Base-by-base conservation (phyloP, 192 early-diverging fungal genomes). In the Chytriomyces sp. region DNA sequence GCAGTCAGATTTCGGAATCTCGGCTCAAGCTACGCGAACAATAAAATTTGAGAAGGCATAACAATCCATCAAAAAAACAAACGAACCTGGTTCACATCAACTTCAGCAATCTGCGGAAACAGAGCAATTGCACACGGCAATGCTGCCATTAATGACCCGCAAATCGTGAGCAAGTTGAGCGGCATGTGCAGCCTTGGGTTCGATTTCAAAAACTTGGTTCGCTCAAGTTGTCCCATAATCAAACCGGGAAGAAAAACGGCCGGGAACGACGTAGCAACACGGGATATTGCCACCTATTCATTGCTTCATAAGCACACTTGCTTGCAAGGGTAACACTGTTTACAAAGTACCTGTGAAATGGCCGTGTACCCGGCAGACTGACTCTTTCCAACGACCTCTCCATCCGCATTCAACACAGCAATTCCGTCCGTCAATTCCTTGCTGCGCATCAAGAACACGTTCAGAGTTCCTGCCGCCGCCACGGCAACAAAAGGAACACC, bases 381-480 rank as follows among this genome's bases (percentile, higher is more conserved):
- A 13, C 87, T 89, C 67, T 92, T 92, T 9, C 93, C 94, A 3
- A 92, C 81, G 5, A 80, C 81, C 35, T 87, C 86, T 10, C 92
- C 92, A 13, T 93, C 81, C 6, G 83, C 72, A 72, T 92, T 89
- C 64, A 85, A 86, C 0, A 94, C 92, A 60, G 89, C 83, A 66
- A 94, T 93, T n/a, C 94, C 93, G 57, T 94, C 88, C 35, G 47
- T 82, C 64, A 94, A 79, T 67, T 94, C 93, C 75, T 94, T 94
- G 65, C 86, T 84, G n/a, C 93, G 81, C 93, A 94, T 94, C 76
- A 94, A 81, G 67, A 92, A 91, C 6, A 94, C 92, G 63, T 94
- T 94, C 50, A 92, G 84, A 23, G 93, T 93, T 74, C 93, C 93
- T 35, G 93, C 93, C 20, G 91, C 84, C 1, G 92, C 92, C 6